Base-by-base conservation (phyloP, 345 rosid genomes). In the Abelmoschus esculentus region DNA sequence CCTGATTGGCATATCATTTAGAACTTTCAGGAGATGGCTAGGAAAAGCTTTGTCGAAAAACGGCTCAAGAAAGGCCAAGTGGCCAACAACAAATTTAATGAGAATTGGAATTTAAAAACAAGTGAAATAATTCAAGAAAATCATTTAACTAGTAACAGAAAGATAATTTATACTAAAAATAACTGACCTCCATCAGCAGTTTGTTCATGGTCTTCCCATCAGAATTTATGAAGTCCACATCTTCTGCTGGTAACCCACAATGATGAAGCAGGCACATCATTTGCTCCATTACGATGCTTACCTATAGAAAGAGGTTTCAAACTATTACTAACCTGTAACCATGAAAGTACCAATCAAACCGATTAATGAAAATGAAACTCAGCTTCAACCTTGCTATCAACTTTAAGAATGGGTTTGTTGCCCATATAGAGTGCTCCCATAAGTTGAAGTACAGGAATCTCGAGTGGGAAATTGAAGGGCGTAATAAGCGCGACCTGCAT, bases 381-480 rank as follows among this genome's bases (percentile, higher is more conserved):
- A 47, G 19, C 69, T 13, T 42, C 63, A 47, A 91, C 99, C 99
- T 95, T 91, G 86, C 96, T 87, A 77, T 95, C 99, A 63, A 91
- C 99, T 80, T 95, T 95, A 55, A 91, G 88, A 74, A 90, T 66
- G 32, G 97, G 96, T 76, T 95, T 95, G 87, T 95, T 95, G 72
- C 99, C 99, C 99, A 95, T 61, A 95, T 89, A 95, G 59, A 95
- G 79, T 40, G 99, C 96, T 61, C 97, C 99, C 99, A 95, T 89
- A 83, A 95, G 53, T 83, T 95, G 99, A 81, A 95, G 96, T 47
- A 87, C 78, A 0, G 99, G 99, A 82, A 95, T 95, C 90, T 95
- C 99, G 31, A 95, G 82, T 8, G 99, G 97, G 71, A 95, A 95
- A 78, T 95, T 95, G 83, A 95, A 95, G 26, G 99, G 99, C 52